Evolutionary conservation across 257 asterid genomes (phyloP), one percentile per base, ranked within the genome.

Genomic region (Thymus mandschuricus): DNA sequence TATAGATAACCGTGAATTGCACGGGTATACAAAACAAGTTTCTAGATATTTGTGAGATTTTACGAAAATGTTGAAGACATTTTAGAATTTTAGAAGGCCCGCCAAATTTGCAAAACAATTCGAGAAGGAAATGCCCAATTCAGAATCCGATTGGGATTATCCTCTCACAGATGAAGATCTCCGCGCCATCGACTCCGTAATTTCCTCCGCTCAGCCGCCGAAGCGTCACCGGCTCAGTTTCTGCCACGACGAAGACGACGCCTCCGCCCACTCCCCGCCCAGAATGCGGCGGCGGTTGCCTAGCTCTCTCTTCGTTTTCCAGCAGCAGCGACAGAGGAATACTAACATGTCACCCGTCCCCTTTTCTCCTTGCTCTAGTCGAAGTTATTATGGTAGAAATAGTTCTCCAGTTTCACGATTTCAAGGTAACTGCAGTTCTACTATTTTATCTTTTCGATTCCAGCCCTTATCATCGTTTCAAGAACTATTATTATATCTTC

Each of bases 151-250:
- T 72, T 89, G 88, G 96, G 93, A 82, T 72, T 76, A 79, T 48
- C 89, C 93, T 44, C 86, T 92, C 63, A 87, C 96, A 7, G 96
- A 89, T 8, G 84, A 83, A 62, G 97, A 89, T 76, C 85, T 92
- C 67, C 79, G 78, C 60, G 87, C 88, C 56, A 92, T 92, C 56
- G 97, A 92, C 65, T 75, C 83, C 56, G 91, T 82, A 28, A 49
- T 74, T 44, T 35, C 73, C 63, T 55, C 85, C n/a, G 55, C 41
- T 12, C 78, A 31, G 61, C 75, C 75, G 43, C 69, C 65, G 55
- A 87, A 83, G 82, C 82, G 80, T 71, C 64, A 49, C 45, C 52
- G 54, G 40, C 57, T 64, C 50, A 67, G 44, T 57, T 15, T 34
- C 69, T 9, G 73, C 62, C 64, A 52, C 15, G 70, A 30, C 55